phyloP scores from a whole-genome alignment of 2,329 filamentous ascomycete species.

The Talaromyces amestolkiae region DNA sequence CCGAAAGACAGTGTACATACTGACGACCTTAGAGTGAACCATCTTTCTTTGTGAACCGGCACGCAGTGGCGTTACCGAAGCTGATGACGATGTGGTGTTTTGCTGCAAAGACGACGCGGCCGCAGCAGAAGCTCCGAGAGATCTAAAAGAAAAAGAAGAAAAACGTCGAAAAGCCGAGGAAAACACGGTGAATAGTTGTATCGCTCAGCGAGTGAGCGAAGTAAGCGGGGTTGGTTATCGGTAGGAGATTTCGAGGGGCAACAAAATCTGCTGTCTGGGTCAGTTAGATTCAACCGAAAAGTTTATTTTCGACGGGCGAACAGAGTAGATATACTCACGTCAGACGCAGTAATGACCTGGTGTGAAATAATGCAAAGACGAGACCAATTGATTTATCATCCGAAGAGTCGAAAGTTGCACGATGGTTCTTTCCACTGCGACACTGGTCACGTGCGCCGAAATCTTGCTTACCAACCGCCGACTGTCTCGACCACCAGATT shows the following conservation, averaged over 20 bases:
- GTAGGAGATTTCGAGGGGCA: not conserved
- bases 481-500: slow-evolving; percentile 14
- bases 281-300: not conserved
- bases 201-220: slow-evolving; percentile 14
- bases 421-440: not conserved
- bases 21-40: slow-evolving; percentile 93
- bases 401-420: slow-evolving; percentile 10
- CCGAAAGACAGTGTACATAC: slow-evolving; percentile 43
- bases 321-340: not conserved
- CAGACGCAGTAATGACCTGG: not conserved
- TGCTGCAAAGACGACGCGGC: slow-evolving; percentile 68
- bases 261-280: not conserved
- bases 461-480: slow-evolving; percentile 18
- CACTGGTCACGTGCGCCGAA: slow-evolving; percentile 13
- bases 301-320: not conserved
- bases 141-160: slow-evolving; percentile 62
- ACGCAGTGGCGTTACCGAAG: slow-evolving; percentile 40
- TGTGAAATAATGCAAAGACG: not conserved
- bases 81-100: slow-evolving; percentile 44
- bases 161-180: slow-evolving; percentile 73
- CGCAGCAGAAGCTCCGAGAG: slow-evolving; percentile 69
- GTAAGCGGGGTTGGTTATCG: not conserved
- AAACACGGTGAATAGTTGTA: slow-evolving; percentile 78
- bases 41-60: slow-evolving; percentile 49
- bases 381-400: slow-evolving; percentile 21